Base-by-base conservation (phyloP, 768 basidiomycete species). In the Amanita jacksonii region DNA sequence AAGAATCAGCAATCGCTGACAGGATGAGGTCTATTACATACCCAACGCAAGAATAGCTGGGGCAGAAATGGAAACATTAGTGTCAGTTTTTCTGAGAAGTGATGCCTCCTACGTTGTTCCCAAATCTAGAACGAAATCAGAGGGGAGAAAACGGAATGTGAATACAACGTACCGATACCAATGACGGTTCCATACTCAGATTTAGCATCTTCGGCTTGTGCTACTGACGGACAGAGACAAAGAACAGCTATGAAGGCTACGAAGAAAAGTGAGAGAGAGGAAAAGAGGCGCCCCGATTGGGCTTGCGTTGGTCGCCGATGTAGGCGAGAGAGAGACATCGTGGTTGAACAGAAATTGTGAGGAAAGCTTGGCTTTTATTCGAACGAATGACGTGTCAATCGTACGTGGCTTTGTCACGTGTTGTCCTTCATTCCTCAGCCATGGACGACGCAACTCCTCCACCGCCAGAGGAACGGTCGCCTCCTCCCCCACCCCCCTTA, bases 171-270 rank as follows among this genome's bases (percentile, higher is more conserved):
- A 80, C 78, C 81, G 49, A 85, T 85, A 62, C 84, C 88, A 55
- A 91, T 88, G 23, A 90, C 85, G 19, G 80, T 78, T 12, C 88
- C 88, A 57, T 81, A 85, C 54, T 84, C 79, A 22, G 67, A 61
- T 51, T 38, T 48, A 12, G 32, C 37, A 9, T 69, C 72, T 35
- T 76, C 68, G 5, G 81, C 81, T 16, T 62, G 62, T 32, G 63
- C 70, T 15, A 69, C 65, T 10, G 73, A 64, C n/a, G 86, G 85
- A 53, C 76, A 77, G 38, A 89, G 63, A 55, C 77, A 74, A 53
- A 86, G 59, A 53, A 87, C 55, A 28, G 82, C 79, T 36, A 86
- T 38, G 56, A 82, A 54, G 47, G 71, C 50, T 57, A 81, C 52
- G 42, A 75, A 62, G 20, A 71, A 15, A 37, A 77, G 48, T 22